Percentiles rank a stretch among this genome's conserved stretches.
Evolutionary conservation across 23 red algal species (phyloP).

Genomic region (Gracilaria caudata): DNA sequence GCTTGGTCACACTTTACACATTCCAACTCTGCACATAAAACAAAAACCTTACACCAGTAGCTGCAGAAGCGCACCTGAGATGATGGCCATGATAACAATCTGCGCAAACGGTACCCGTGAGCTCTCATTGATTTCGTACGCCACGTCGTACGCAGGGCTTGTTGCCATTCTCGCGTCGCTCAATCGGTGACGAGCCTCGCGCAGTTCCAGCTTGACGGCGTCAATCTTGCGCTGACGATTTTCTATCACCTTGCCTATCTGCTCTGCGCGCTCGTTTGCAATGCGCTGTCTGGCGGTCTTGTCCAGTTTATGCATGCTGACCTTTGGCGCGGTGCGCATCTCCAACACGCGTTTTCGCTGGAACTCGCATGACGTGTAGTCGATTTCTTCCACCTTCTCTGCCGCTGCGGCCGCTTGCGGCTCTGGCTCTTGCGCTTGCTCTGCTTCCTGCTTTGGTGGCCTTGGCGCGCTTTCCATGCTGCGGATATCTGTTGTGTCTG

Average conservation of each 20-base stretch:
- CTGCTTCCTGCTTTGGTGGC: not conserved
- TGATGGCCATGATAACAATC: conserved; percentile 58
- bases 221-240: conserved; percentile 34
- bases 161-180: conserved; percentile 66
- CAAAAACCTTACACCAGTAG: conserved; percentile 31
- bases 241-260: conserved; percentile 22
- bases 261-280: conserved; percentile 56
- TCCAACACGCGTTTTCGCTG: conserved; percentile 33
- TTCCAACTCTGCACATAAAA: not conserved
- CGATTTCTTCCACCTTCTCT: conserved; percentile 10
- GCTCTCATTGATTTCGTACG: conserved; percentile 45
- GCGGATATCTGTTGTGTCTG: not conserved
- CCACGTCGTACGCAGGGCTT: conserved; percentile 63
- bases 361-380: conserved; percentile 35
- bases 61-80: conserved; percentile 35
- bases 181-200: conserved; percentile 53
- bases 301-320: conserved; percentile 7
- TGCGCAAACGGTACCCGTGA: conserved; percentile 41
- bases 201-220: conserved; percentile 11
- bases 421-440: not conserved
- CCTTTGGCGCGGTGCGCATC: conserved; percentile 39
- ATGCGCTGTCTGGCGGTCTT: conserved; percentile 23
- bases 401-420: not conserved
- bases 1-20: not conserved
- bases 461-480: not conserved